Base-by-base conservation (phyloP, 768 basidiomycete species). In the Coprinopsis strossmayeri region DNA sequence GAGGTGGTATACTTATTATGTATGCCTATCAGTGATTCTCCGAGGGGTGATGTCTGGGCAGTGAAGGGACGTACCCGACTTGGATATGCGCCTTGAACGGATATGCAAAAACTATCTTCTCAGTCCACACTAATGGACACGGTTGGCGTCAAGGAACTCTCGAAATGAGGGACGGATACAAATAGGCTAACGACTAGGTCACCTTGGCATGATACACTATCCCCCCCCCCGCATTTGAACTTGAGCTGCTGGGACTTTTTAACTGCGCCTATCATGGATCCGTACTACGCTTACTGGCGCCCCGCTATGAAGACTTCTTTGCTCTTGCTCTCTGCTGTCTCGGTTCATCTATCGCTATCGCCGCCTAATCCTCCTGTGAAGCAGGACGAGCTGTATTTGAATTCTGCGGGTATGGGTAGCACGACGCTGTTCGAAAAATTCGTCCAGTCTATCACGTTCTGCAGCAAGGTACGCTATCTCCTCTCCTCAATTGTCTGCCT, bases 341-440 rank as follows among this genome's bases (percentile, higher is more conserved):
- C 65, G 5, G 67, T 69, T 10, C 67, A 71, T 42, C 39, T 64
- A 25, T 70, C 69, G 1, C 56, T 70, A 12, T 69, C 68, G 1
- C 67, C 70, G 3, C 68, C 70, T 17, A 70, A 71, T 39, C 68
- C 66, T 18, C 66, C 70, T 0, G 64, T 67, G 15, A 63, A 64
- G 49, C 55, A 53, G 21, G 55, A 65, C 9, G 67, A 69, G 53
- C 60, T 64, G 37, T 64, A 61, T 44, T 59, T 40, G n/a, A 26
- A 15, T 11, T 24, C 40, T 4, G 40, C 23, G 17, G 42, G 51
- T 21, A n/a, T n/a, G n/a, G 50, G 48, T 20, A 64, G 58, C 15
- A 53, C 63, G 35, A 61, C 65, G 2, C 51, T 68, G 11, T 69
- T 69, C 45, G 68, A 69, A 54, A 59, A 58, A 23, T 59, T 67